phyloP scores from a whole-genome alignment of 1,284 basidiomycete species.

The Uromyces viciae-fabae region DNA sequence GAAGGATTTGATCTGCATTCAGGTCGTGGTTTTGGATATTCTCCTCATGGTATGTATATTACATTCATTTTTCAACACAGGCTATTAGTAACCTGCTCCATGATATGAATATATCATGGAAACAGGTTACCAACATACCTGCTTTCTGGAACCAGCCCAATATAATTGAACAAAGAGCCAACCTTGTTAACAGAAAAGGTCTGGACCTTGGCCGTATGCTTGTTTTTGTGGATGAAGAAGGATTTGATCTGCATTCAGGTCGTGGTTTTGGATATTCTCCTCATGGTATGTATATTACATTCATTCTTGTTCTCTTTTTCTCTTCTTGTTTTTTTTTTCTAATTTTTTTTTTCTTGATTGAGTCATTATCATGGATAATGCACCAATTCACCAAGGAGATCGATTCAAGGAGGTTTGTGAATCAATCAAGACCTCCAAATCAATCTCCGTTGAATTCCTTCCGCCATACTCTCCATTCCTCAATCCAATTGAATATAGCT shows the following conservation, averaged over 20 bases:
- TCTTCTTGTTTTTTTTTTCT: neutral
- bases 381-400: constrained; percentile 4
- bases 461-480: constrained; percentile 10
- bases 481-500: neutral
- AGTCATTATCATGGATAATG: constrained; percentile 17
- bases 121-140: constrained; percentile 10
- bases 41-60: neutral
- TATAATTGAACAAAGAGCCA: neutral
- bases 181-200: neutral
- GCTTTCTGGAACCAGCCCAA: constrained; percentile 4
- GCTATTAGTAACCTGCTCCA: constrained; percentile 7
- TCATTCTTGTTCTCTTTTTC: neutral
- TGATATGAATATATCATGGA: constrained; percentile 16
- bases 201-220: neutral
- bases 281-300: too few relatives aligned
- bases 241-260: constrained; percentile 4
- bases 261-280: neutral
- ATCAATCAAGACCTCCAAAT: neutral
- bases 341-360: neutral
- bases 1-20: neutral
- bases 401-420: neutral
- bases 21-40: neutral
- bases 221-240: constrained; percentile 11
- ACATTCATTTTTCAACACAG: neutral
- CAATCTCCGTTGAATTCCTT: neutral